A percentile compares a stretch with the other conserved stretches of the same genome.
These are phyloP conservation scores for Pyrrhoderma lamaoense DNA, from an alignment of 1,284 basidiomycete species.

Conservation along the genomic window DNA sequence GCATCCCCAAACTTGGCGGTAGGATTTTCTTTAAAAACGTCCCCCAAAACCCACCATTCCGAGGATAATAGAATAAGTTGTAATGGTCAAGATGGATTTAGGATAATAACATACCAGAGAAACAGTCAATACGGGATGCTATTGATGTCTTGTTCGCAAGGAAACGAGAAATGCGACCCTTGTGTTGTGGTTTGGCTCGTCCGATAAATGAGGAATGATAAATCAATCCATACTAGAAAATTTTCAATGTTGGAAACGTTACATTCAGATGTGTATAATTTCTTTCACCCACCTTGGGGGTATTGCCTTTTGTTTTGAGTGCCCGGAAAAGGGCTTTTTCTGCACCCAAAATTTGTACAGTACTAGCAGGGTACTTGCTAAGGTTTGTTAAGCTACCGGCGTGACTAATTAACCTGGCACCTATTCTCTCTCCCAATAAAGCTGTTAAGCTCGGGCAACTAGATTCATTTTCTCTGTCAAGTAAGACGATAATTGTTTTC, in stretches of 20 bases:
- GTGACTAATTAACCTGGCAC: slow-evolving; percentile 92
- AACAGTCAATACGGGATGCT: slow-evolving; percentile 97
- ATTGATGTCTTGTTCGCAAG: slow-evolving; percentile 99
- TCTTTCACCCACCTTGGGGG: slow-evolving; percentile 71
- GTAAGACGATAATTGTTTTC: slow-evolving; percentile 86
- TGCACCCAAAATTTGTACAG: slow-evolving; percentile 96
- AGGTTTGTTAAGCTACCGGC: slow-evolving; percentile 96
- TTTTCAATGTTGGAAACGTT: slow-evolving; percentile 7
- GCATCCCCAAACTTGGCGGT: slow-evolving; percentile 95
- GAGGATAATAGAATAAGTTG: slow-evolving; percentile 7
- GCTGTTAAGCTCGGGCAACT: slow-evolving; percentile 96
- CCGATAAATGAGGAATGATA: slow-evolving; percentile 96
- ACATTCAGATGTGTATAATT: neutral
- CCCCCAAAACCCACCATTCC: no score
- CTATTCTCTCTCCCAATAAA: slow-evolving; percentile 91
- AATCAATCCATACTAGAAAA: slow-evolving; percentile 76
- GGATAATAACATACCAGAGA: slow-evolving; percentile 49
- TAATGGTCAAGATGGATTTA: neutral
- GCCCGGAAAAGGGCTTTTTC: slow-evolving; percentile 98
- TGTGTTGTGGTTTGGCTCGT: slow-evolving; percentile 91
- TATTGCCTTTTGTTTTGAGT: slow-evolving; percentile 98
- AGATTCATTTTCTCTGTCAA: slow-evolving; percentile 97
- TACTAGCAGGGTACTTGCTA: slow-evolving; percentile 97
- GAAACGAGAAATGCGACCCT: slow-evolving; percentile 97
- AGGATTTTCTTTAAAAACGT: slow-evolving; percentile 67